Conservation (phyloP, 148 eudicot species). For the Talinum fruticosum region DNA sequence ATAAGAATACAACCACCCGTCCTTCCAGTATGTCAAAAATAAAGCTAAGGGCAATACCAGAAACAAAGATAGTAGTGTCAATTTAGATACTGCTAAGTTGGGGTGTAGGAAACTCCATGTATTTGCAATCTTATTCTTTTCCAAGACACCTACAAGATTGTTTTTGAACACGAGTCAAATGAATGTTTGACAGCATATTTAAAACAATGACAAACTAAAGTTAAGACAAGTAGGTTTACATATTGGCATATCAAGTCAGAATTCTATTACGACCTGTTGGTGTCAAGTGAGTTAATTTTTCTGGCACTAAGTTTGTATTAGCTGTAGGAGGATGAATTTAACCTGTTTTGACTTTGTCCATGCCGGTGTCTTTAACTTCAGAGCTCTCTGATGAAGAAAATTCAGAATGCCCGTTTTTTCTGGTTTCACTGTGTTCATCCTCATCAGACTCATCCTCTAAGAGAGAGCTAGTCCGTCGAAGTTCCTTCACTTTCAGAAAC, state of each 20-base stretch:
- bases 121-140: not conserved
- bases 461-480: slow-evolving; percentile 54
- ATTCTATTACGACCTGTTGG: not conserved
- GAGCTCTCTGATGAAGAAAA: slow-evolving; percentile 44
- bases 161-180: not conserved
- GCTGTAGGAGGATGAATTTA: slow-evolving; percentile 11
- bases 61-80: not conserved
- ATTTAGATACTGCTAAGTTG: not conserved
- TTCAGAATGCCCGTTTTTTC: slow-evolving; percentile 20
- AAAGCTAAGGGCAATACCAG: not conserved
- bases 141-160: not conserved
- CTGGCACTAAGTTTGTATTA: slow-evolving; percentile 12
- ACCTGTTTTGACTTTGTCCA: slow-evolving; percentile 21
- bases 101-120: not conserved
- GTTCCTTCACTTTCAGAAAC: slow-evolving; percentile 76
- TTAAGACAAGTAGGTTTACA: not conserved
- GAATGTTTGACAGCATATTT: not conserved
- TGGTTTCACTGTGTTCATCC: slow-evolving; percentile 29
- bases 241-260: not conserved
- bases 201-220: not conserved
- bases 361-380: slow-evolving; percentile 38
- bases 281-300: not conserved
- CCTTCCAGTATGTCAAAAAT: not conserved
- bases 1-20: not conserved
- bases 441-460: slow-evolving; percentile 57